Evolutionary conservation across 1,139 yeast species (phyloP), one percentile per base, ranked within the genome.

Genomic region (Taphrina populina): DNA sequence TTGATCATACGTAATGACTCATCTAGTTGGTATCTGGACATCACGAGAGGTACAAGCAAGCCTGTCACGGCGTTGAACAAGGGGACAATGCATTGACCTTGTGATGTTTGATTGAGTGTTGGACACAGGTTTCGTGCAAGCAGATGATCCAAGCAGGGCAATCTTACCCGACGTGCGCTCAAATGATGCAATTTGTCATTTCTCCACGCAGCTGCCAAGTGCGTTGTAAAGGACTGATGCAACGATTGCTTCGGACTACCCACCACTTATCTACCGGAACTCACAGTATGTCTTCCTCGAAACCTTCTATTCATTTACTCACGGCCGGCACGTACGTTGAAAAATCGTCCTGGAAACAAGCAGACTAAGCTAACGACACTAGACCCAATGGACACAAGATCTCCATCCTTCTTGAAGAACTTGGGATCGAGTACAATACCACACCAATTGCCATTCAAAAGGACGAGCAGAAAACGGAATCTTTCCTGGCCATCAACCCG

Each of bases 311-410:
- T n/a, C 52, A 34, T 24, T 26, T 45, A 24, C 41, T 45, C 24
- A 45, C 52, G 7, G 41, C 52, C n/a, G 49, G 39, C 8, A 40
- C 45, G 45, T 40, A 27, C 11, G 45, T 37, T 27, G 17, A n/a
- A 17, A 8, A 27, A 13, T 26, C 13, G 6, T 17, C 7, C 2
- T 4, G 23, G 5, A 4, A 4, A 4, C 24, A 21, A 1, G 10
- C 8, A n/a, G 6, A 7, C 24, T 17, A 21, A 26, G 7, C 77
- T 66, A 71, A 80, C 6, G 64, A 69, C 5, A 69, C 71, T n/a
- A 79, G 84, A 24, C 82, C 84, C 34, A 81, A 81, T 63, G 84
- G 84, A 2, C 69, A 69, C 62, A 81, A 80, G 64, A 69, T 77
- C 23, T 68, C 81, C 2, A 69, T 77, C 43, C 70, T 75, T 19